Conservation (phyloP, 2,329 filamentous ascomycete genomes). For the Aspergillus candidus region DNA sequence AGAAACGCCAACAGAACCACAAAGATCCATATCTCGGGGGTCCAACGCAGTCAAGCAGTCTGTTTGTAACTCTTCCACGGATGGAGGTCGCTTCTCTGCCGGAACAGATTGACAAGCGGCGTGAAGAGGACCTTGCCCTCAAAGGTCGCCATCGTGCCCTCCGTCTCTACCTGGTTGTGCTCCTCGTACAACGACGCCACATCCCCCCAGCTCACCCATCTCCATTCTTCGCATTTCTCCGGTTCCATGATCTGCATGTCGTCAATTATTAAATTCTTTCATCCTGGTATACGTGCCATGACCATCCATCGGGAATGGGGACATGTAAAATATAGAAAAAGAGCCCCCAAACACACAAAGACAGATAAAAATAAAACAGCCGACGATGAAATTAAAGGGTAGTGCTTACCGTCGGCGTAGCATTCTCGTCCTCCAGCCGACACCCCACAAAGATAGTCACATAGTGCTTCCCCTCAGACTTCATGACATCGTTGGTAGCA, state of each 20-base stretch:
- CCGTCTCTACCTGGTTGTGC: slow-evolving; percentile 3
- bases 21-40: no score
- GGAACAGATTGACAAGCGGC: slow-evolving; percentile 11
- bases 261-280: neutral
- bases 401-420: slow-evolving; percentile 49
- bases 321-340: neutral
- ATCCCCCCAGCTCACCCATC: slow-evolving; percentile 48
- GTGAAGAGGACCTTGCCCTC: slow-evolving; percentile 8
- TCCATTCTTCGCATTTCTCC: slow-evolving; percentile 52
- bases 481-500: slow-evolving; percentile 63
- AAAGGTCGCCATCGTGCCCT: neutral
- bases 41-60: no score
- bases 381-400: neutral
- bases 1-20: no score
- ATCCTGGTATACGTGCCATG: no score
- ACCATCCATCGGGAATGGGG: no score
- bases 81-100: slow-evolving; percentile 7
- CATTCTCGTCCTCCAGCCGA: slow-evolving; percentile 41
- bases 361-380: neutral
- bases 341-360: neutral
- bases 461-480: slow-evolving; percentile 60
- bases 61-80: neutral
- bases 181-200: slow-evolving; percentile 19
- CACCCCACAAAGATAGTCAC: slow-evolving; percentile 64
- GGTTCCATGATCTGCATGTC: slow-evolving; percentile 35